A percentile compares a stretch with the other conserved stretches of the same genome.
phyloP scores from a whole-genome alignment of 768 basidiomycete genomes.

The Tylopilus rubrobrunneus region DNA sequence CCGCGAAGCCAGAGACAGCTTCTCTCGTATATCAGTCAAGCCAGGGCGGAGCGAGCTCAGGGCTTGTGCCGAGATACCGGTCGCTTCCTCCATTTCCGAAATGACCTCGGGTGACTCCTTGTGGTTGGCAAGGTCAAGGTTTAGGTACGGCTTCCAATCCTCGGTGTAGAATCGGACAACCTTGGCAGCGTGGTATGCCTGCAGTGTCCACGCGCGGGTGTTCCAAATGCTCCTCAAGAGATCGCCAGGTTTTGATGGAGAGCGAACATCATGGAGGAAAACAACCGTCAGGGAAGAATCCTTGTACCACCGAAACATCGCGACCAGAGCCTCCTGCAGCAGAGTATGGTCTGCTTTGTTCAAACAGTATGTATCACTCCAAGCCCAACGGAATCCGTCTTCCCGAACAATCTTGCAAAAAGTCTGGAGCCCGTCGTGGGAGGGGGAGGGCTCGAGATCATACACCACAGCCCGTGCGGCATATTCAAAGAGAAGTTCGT shows the following conservation, averaged over 20 bases:
- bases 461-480: not conserved
- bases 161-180: not conserved
- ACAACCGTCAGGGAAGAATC: not conserved
- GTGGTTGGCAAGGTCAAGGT: not conserved
- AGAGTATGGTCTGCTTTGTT: not conserved
- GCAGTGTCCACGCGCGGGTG: not conserved
- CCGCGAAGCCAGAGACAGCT: not conserved
- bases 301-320: not conserved
- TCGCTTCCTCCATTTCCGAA: not conserved
- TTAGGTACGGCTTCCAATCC: not conserved
- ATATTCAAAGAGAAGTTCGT: not conserved
- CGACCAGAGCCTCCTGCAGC: not conserved
- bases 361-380: not conserved
- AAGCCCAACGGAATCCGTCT: not conserved
- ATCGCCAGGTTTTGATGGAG: not conserved
- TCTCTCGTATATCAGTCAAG: not conserved
- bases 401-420: not conserved
- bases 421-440: not conserved
- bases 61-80: not conserved
- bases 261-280: not conserved
- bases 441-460: not conserved
- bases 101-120: not conserved
- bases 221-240: not conserved
- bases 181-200: not conserved
- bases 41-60: not conserved